Evolutionary conservation across 768 basidiomycete genomes (phyloP).

Genomic region (Kwoniella shandongensis): DNA sequence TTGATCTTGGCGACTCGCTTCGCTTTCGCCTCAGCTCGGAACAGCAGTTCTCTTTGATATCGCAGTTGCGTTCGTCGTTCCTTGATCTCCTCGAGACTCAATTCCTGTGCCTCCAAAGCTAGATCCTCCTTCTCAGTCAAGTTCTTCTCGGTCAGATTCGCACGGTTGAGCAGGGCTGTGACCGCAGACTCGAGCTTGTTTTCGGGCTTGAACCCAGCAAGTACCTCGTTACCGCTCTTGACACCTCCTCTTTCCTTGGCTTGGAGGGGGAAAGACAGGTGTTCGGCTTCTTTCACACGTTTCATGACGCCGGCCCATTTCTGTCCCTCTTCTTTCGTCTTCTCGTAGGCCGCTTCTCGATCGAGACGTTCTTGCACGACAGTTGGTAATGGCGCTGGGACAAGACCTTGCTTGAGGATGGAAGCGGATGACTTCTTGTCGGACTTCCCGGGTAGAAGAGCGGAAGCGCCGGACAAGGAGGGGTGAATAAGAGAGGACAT

Average conservation of each 20-base stretch:
- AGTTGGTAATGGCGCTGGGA: slow-evolving; percentile 81
- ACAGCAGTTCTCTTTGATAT: slow-evolving; percentile 87
- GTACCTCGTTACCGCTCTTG: slow-evolving; percentile 44
- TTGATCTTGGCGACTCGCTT: slow-evolving; percentile 92
- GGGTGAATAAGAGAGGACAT: slow-evolving; percentile 62
- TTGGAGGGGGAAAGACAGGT: slow-evolving; percentile 51
- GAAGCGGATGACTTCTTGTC: slow-evolving; percentile 61
- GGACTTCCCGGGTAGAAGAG: slow-evolving; percentile 68
- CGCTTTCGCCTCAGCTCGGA: slow-evolving; percentile 86
- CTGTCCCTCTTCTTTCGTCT: slow-evolving; percentile 85
- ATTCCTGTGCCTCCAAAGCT: slow-evolving; percentile 71
- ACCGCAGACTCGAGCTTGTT: slow-evolving; percentile 83
- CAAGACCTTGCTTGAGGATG: slow-evolving; percentile 60
- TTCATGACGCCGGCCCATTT: slow-evolving; percentile 95
- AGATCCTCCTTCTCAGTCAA: slow-evolving; percentile 71
- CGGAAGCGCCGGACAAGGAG: slow-evolving; percentile 59
- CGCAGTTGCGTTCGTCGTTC: slow-evolving; percentile 77
- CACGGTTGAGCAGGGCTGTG: slow-evolving; percentile 73
- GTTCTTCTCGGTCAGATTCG: slow-evolving; percentile 78
- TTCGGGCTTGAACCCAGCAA: slow-evolving; percentile 71
- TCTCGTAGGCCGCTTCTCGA: slow-evolving; percentile 89
- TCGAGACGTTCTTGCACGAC: slow-evolving; percentile 85
- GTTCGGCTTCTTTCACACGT: slow-evolving; percentile 75
- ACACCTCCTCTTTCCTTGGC: slow-evolving; percentile 48
- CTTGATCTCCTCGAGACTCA: slow-evolving; percentile 81